Conservation (phyloP, 2,329 filamentous ascomycete species). For the Penicillium polonicum region DNA sequence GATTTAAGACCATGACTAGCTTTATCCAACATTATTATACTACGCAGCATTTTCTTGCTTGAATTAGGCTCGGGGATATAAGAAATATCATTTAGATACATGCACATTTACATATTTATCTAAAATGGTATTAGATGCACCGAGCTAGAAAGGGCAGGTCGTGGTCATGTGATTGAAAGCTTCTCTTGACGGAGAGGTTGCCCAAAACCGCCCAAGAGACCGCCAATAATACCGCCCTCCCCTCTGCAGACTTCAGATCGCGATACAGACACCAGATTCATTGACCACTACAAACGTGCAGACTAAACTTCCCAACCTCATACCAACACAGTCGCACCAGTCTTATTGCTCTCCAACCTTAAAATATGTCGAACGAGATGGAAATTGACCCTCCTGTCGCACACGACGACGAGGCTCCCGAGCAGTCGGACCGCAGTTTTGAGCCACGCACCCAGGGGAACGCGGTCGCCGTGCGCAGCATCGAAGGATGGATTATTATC, state of each 20-base stretch:
- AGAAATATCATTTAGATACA: neutral
- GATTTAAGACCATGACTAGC: neutral
- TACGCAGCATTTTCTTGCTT: neutral
- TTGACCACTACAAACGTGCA: neutral
- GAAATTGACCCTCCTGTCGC: constrained; percentile 44
- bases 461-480: constrained; percentile 62
- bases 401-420: constrained; percentile 36
- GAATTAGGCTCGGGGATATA: too few species aligned
- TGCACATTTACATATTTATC: too few species aligned
- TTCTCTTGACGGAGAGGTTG: neutral
- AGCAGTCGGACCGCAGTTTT: constrained; percentile 32
- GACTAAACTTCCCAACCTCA: constrained; percentile 40
- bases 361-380: constrained; percentile 47
- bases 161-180: constrained; percentile 7
- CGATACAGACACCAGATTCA: neutral
- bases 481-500: constrained; percentile 69
- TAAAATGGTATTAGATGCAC: neutral
- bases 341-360: constrained; percentile 46
- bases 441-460: constrained; percentile 47
- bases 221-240: neutral
- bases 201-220: neutral
- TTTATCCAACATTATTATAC: neutral
- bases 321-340: constrained; percentile 52
- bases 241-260: constrained; percentile 5
- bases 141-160: too few species aligned